phyloP scores from a whole-genome alignment of 148 eudicot species.

The Vaccinium macrocarpon region DNA sequence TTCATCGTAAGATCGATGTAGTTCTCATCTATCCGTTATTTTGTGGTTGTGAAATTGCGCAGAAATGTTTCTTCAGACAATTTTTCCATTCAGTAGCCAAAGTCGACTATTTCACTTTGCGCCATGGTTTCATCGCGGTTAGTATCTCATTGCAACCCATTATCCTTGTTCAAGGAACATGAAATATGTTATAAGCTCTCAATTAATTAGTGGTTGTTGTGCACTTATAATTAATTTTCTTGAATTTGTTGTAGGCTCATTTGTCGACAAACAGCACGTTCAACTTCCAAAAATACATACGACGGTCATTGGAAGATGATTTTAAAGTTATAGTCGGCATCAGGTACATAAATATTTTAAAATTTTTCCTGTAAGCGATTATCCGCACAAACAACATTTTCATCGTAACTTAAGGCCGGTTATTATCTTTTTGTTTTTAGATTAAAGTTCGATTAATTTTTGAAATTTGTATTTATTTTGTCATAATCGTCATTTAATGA shows the following conservation, averaged over 20 bases:
- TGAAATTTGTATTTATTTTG: not conserved
- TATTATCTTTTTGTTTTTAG: no score
- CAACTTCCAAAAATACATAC: constrained; percentile 45
- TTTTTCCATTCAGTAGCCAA: constrained; percentile 42
- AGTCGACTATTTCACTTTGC: constrained; percentile 43
- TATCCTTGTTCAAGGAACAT: not conserved
- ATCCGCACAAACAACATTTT: no score
- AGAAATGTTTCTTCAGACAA: constrained; percentile 49
- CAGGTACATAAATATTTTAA: constrained; percentile 13
- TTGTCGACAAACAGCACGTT: constrained; percentile 34
- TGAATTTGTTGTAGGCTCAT: constrained; percentile 30
- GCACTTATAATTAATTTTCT: not conserved
- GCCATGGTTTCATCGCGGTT: constrained; percentile 48
- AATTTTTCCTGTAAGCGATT: not conserved
- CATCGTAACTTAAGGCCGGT: no score
- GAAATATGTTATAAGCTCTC: not conserved
- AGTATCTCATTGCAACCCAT: constrained; percentile 5
- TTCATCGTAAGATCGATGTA: not conserved
- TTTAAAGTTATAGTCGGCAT: constrained; percentile 42
- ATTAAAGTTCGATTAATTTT: not conserved
- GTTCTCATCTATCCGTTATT: not conserved
- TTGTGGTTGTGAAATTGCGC: not conserved
- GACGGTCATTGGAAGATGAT: constrained; percentile 47
- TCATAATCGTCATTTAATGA: not conserved
- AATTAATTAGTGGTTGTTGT: not conserved